Evolutionary conservation across 495 filamentous ascomycete species (phyloP).

Genomic region (Hyaloscypha hepaticicola): DNA sequence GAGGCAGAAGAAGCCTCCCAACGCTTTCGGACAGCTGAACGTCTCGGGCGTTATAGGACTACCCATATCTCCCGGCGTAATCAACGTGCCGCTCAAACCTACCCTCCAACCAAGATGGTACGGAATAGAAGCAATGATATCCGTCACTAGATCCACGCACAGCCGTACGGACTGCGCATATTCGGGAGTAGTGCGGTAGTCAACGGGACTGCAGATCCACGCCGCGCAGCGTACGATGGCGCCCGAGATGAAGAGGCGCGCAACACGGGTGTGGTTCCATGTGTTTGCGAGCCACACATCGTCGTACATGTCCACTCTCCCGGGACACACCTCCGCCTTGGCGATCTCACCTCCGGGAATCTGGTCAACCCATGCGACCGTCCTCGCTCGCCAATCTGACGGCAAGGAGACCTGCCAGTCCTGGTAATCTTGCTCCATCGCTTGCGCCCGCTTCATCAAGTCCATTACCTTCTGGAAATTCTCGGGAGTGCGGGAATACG

Average conservation of each 20-base stretch:
- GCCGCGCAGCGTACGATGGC: conserved; percentile 50
- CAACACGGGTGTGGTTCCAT: conserved; percentile 46
- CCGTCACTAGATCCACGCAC: conserved; percentile 44
- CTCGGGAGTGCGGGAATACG: conserved; percentile 35
- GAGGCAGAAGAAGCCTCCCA: conserved; percentile 48
- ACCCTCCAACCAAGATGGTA: conserved; percentile 53
- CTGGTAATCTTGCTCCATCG: conserved; percentile 41
- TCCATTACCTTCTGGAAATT: conserved; percentile 40
- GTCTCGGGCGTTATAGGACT: neutral
- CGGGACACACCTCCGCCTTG: conserved; percentile 48
- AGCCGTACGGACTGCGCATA: conserved; percentile 44
- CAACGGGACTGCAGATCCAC: conserved; percentile 49
- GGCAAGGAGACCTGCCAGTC: conserved; percentile 45
- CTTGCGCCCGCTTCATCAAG: conserved; percentile 43
- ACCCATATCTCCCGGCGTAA: conserved; percentile 35
- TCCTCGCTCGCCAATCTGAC: conserved; percentile 39
- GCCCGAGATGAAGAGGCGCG: conserved; percentile 45
- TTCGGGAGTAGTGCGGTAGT: conserved; percentile 53
- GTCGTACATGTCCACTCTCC: conserved; percentile 48
- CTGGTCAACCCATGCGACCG: conserved; percentile 46
- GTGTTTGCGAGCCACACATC: conserved; percentile 50
- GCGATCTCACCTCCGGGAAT: conserved; percentile 39
- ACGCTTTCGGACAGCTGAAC: conserved; percentile 35
- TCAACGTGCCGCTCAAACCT: conserved; percentile 28
- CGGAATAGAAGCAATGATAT: conserved; percentile 51